Evolutionary conservation across 352 stramenopile genomes (phyloP).

Genomic region (Pythium biforme): DNA sequence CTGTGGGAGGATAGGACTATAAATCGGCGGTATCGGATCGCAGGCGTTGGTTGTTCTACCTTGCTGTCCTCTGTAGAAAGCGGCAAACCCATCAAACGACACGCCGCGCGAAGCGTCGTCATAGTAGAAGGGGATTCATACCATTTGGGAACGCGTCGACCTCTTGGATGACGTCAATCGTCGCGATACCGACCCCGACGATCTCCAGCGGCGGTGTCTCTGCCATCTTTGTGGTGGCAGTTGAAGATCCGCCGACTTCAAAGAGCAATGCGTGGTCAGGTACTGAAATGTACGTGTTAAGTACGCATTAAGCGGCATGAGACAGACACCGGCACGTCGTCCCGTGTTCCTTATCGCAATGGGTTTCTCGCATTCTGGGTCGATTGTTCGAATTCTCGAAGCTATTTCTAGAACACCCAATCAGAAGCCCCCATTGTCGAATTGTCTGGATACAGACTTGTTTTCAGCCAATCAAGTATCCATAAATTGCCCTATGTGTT

Average conservation of each 20-base stretch:
- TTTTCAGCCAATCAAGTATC: constrained; percentile 12
- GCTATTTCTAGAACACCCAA: constrained; percentile 31
- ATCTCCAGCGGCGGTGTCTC: constrained; percentile 50
- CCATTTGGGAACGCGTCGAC: constrained; percentile 57
- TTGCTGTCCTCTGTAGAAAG: constrained; percentile 51
- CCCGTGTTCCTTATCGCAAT: background rate
- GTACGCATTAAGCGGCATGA: constrained; percentile 3
- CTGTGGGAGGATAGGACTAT: constrained; percentile 21
- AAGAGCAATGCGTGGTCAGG: background rate
- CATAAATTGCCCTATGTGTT: background rate
- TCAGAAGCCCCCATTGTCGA: constrained; percentile 25
- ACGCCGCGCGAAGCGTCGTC: background rate
- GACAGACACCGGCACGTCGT: background rate
- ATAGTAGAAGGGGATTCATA: constrained; percentile 12
- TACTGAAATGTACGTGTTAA: background rate
- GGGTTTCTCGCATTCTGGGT: constrained; percentile 3
- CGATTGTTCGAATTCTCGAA: constrained; percentile 22
- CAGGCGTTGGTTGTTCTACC: constrained; percentile 27
- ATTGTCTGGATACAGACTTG: constrained; percentile 15
- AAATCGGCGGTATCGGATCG: background rate
- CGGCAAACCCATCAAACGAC: background rate
- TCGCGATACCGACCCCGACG: constrained; percentile 66
- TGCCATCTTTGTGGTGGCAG: background rate
- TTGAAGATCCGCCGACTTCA: constrained; percentile 13
- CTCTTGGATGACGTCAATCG: constrained; percentile 69